Conservation (phyloP, 2,329 filamentous ascomycete genomes). For the Monilinia polystroma region DNA sequence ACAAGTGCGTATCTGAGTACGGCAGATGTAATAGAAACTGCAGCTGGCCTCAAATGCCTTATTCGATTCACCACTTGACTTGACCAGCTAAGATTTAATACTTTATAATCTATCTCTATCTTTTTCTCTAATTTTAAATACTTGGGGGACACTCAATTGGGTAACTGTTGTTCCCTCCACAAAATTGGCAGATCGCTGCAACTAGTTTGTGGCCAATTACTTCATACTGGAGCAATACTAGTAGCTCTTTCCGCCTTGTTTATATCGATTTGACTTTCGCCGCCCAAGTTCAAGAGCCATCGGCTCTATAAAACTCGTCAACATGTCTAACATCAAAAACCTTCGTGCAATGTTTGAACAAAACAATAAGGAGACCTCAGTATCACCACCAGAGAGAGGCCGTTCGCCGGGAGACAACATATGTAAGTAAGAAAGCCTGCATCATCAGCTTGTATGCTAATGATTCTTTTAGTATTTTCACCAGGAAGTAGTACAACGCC, state of each 20-base stretch:
- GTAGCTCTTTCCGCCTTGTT: slow-evolving; percentile 16
- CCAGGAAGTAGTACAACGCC: slow-evolving; percentile 43
- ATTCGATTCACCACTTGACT: slow-evolving; percentile 22
- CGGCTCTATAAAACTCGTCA: slow-evolving; percentile 24
- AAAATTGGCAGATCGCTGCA: slow-evolving; percentile 16
- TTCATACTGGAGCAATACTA: slow-evolving; percentile 11
- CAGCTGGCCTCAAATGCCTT: slow-evolving; percentile 20
- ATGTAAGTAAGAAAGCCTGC: slow-evolving; percentile 42
- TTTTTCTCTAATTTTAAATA: slow-evolving; percentile 7
- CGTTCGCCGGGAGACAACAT: slow-evolving; percentile 59
- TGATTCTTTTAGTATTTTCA: slow-evolving; percentile 28
- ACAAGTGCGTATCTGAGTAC: slow-evolving; percentile 5
- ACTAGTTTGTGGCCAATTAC: slow-evolving; percentile 18
- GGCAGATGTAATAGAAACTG: slow-evolving; percentile 15
- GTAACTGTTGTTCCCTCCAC: slow-evolving; percentile 16
- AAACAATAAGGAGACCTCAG: slow-evolving; percentile 65
- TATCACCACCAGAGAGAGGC: slow-evolving; percentile 57
- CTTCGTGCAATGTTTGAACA: slow-evolving; percentile 79
- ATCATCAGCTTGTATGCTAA: slow-evolving; percentile 25
- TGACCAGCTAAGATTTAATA: slow-evolving; percentile 20
- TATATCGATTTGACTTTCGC: slow-evolving; percentile 19
- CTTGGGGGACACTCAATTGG: slow-evolving; percentile 15
- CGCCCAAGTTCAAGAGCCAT: slow-evolving; percentile 17
- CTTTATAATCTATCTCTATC: background rate
- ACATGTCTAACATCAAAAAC: slow-evolving; percentile 51